Percentiles rank a stretch among this genome's conserved stretches.
Evolutionary conservation across 2,329 filamentous ascomycete species (phyloP).

Genomic region (Aspergillus unguis): DNA sequence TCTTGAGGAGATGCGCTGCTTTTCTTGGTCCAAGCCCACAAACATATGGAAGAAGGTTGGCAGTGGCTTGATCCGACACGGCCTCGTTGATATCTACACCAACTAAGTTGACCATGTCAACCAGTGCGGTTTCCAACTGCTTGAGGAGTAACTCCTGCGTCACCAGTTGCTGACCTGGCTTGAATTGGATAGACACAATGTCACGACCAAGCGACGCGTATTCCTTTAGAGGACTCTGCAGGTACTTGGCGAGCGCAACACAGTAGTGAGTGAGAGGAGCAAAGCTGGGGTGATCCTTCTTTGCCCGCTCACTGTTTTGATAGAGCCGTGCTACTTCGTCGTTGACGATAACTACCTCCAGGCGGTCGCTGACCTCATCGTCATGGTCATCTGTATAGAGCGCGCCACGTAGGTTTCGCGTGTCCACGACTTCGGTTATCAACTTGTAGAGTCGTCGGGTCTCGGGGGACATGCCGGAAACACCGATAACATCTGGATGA

Average conservation of each 20-base stretch:
- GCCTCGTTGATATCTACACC: conserved; percentile 95
- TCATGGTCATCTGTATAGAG: conserved; percentile 82
- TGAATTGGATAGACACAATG: conserved; percentile 80
- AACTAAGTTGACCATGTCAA: conserved; percentile 96
- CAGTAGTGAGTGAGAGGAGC: conserved; percentile 81
- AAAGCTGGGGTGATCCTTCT: conserved; percentile 75
- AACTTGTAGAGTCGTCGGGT: conserved; percentile 80
- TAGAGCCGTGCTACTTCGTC: conserved; percentile 97
- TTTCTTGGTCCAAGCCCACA: conserved; percentile 91
- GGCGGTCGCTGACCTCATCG: conserved; percentile 70
- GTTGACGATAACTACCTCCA: conserved; percentile 89
- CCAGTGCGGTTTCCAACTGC: conserved; percentile 90
- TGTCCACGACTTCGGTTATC: conserved; percentile 71
- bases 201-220: conserved; percentile 91
- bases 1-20: conserved; percentile 78
- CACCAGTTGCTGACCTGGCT: conserved; percentile 83
- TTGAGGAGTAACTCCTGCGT: conserved; percentile 82
- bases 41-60: conserved; percentile 85
- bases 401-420: conserved; percentile 72
- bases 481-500: conserved; percentile 82
- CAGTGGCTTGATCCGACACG: conserved; percentile 73
- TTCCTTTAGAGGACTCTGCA: conserved; percentile 94
- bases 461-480: conserved; percentile 85
- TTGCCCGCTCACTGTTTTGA: conserved; percentile 79
- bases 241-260: conserved; percentile 80